A percentile compares a stretch with the other conserved stretches of the same genome.
phyloP scores from a whole-genome alignment of 768 basidiomycete genomes.

The Phylloporus arenicola region DNA sequence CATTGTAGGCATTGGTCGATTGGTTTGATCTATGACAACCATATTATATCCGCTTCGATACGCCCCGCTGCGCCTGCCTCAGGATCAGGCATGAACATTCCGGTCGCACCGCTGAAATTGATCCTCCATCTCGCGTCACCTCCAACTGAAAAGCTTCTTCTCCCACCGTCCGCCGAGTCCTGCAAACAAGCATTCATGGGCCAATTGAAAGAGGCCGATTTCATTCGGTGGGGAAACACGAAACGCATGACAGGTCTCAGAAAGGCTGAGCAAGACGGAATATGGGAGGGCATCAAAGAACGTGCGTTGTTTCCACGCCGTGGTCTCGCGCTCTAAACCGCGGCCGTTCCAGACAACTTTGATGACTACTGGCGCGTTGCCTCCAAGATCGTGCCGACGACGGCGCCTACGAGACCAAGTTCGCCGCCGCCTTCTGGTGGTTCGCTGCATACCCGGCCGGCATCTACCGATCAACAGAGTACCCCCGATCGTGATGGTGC shows the following conservation, averaged over 20 bases:
- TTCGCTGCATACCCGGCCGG: constrained; percentile 60
- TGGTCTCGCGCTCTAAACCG: constrained; percentile 19
- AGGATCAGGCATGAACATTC: constrained; percentile 37
- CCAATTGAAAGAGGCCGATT: constrained; percentile 94
- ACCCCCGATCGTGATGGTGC: constrained; percentile 71
- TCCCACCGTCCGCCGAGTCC: constrained; percentile 74
- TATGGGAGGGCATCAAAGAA: constrained; percentile 95
- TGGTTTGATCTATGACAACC: constrained; percentile 88
- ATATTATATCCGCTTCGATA: constrained; percentile 58
- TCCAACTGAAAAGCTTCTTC: constrained; percentile 78
- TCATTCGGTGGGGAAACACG: constrained; percentile 94
- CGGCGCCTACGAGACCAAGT: constrained; percentile 52
- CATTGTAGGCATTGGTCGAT: constrained; percentile 91
- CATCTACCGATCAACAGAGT: constrained; percentile 54
- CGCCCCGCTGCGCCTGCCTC: constrained; percentile 37
- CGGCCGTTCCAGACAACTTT: constrained; percentile 70
- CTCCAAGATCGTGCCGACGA: constrained; percentile 86
- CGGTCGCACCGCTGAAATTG: constrained; percentile 59
- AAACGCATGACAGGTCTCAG: constrained; percentile 88
- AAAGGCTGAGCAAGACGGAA: constrained; percentile 88
- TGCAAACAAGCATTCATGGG: constrained; percentile 96
- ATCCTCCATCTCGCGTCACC: constrained; percentile 85
- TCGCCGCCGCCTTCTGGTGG: constrained; percentile 50
- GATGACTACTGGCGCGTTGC: constrained; percentile 94
- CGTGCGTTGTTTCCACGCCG: constrained; percentile 51